A percentile compares a stretch with the other conserved stretches of the same genome.
Conservation (phyloP, 495 filamentous ascomycete species). For the Aspergillus sparsus region DNA sequence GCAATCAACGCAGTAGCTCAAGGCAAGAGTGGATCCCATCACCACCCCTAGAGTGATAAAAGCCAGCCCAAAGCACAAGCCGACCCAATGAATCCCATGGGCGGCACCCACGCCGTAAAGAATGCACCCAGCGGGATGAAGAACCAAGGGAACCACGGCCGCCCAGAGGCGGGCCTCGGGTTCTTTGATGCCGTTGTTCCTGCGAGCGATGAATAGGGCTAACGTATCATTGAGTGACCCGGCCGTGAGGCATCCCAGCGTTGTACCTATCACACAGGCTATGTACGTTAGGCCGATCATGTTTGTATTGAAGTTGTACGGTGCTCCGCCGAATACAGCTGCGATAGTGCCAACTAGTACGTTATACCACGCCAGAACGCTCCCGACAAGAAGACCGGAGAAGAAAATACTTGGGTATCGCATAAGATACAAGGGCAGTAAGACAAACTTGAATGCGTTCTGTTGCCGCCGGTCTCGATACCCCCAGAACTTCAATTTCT, state of each 20-base stretch:
- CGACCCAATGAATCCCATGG: constrained; percentile 28
- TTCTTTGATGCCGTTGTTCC: constrained; percentile 4
- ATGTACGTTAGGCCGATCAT: constrained; percentile 3
- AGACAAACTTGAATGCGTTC: background rate
- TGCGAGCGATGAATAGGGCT: background rate
- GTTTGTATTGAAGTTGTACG: constrained; percentile 13
- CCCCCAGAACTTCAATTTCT: no score
- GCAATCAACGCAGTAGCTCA: constrained; percentile 29
- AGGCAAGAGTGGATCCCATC: constrained; percentile 22
- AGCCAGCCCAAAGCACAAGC: constrained; percentile 23
- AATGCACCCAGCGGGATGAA: constrained; percentile 1
- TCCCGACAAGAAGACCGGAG: constrained; percentile 10
- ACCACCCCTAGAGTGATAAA: constrained; percentile 21
- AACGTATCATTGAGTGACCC: background rate
- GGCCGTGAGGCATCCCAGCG: constrained; percentile 1
- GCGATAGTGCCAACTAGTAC: constrained; percentile 1
- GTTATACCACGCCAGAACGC: constrained; percentile 12
- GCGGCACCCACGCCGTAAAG: constrained; percentile 3
- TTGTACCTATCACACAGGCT: background rate
- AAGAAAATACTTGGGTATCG: constrained; percentile 2
- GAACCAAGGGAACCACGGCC: background rate
- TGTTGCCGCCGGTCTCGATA: background rate
- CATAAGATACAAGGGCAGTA: constrained; percentile 1
- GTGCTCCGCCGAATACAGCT: constrained; percentile 1
- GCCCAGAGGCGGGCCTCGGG: constrained; percentile 2